A percentile compares a stretch with the other conserved stretches of the same genome.
These are phyloP conservation scores for Clonostachys rhizophaga DNA, from an alignment of 2,329 filamentous ascomycete species.

Conservation along the genomic window DNA sequence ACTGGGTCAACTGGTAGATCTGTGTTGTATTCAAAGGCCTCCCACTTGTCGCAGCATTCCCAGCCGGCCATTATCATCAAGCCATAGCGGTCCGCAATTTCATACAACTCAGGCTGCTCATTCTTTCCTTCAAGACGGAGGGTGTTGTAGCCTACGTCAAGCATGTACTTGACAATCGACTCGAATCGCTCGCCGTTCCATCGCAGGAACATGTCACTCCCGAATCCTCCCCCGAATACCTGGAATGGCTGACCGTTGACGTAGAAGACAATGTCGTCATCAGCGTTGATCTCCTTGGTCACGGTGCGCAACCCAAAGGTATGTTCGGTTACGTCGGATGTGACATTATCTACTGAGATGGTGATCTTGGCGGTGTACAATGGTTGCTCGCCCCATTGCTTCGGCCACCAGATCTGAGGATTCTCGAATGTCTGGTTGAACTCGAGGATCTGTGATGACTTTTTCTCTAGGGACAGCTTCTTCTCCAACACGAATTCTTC, in stretches of 20 bases:
- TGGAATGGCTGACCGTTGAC: conserved; percentile 56
- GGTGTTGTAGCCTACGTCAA: conserved; percentile 60
- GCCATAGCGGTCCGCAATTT: conserved; percentile 52
- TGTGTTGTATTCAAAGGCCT: conserved; percentile 57
- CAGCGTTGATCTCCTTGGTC: conserved; percentile 39
- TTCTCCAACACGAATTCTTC: conserved; percentile 16
- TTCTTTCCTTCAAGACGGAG: conserved; percentile 61
- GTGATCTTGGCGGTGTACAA: conserved; percentile 34
- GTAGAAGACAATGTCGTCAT: conserved; percentile 50
- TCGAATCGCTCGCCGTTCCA: conserved; percentile 44
- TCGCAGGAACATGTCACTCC: conserved; percentile 56
- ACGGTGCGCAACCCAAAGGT: conserved; percentile 28
- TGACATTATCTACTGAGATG: conserved; percentile 16
- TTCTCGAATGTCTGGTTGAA: conserved; percentile 25
- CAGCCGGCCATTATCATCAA: conserved; percentile 59
- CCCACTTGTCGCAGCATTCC: conserved; percentile 68
- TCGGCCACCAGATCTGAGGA: conserved; percentile 58
- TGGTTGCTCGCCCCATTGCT: conserved; percentile 51
- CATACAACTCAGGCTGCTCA: conserved; percentile 57
- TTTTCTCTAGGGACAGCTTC: conserved; percentile 27
- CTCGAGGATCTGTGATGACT: conserved; percentile 27
- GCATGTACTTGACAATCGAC: conserved; percentile 43
- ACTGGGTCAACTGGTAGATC: conserved; percentile 33
- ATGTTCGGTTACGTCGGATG: conserved; percentile 18
- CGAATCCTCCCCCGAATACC: conserved; percentile 56